phyloP scores from a whole-genome alignment of 352 stramenopile genomes.

The Pythium monospermum region DNA sequence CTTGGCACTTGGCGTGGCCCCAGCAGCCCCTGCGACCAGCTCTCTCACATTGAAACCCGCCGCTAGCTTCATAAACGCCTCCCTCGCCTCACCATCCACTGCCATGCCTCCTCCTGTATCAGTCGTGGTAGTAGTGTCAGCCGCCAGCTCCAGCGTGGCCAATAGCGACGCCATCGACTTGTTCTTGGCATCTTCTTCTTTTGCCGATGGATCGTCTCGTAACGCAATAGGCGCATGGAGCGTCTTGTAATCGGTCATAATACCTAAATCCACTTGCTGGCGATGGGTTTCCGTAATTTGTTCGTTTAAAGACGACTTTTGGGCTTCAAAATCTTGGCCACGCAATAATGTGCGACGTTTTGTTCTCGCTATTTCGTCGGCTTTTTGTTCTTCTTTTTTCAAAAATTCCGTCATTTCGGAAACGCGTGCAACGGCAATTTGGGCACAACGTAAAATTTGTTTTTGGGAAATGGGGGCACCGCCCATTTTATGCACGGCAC shows the following conservation, averaged over 20 bases:
- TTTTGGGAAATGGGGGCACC: conserved; percentile 58
- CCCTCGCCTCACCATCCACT: conserved; percentile 32
- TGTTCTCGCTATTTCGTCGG: conserved; percentile 62
- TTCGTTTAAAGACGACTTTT: conserved; percentile 43
- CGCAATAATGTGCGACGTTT: conserved; percentile 62
- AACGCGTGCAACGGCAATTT: conserved; percentile 74
- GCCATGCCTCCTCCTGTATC: conserved; percentile 31
- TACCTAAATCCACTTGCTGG: conserved; percentile 62
- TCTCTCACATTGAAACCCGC: conserved; percentile 39
- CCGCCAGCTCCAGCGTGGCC: conserved; percentile 62
- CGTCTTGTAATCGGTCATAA: conserved; percentile 76
- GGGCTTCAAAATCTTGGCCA: conserved; percentile 62
- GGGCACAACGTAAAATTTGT: conserved; percentile 71
- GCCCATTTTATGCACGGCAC: conserved; percentile 87
- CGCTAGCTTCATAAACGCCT: conserved; percentile 62
- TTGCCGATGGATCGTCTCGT: conserved; percentile 50
- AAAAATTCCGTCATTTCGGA: conserved; percentile 70
- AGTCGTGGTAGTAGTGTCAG: conserved; percentile 20
- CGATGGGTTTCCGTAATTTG: conserved; percentile 27
- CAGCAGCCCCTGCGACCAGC: conserved; percentile 31
- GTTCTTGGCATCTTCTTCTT: conserved; percentile 44
- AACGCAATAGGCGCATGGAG: conserved; percentile 74
- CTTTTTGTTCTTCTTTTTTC: conserved; percentile 71
- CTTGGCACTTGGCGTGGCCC: conserved; percentile 12
- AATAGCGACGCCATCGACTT: conserved; percentile 73